Evolutionary conservation across 495 filamentous ascomycete species (phyloP), one percentile per base, ranked within the genome.

Genomic region (Ramalina peruviana): DNA sequence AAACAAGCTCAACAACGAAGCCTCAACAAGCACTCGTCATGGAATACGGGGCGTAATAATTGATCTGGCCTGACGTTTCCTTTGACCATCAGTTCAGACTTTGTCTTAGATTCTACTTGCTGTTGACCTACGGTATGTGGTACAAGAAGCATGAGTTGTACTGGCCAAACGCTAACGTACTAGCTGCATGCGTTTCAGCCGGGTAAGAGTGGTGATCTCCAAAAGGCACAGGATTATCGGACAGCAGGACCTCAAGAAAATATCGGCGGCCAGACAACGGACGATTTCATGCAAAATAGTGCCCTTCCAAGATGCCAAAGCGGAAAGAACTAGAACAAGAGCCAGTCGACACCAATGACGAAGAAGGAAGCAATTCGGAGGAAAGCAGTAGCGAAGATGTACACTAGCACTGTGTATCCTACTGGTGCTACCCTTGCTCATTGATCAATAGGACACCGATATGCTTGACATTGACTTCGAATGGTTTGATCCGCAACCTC

Each of bases 381-480:
- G 58, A 60, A 49, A 60, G 58, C 30, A 56, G 58, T 40, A 59
- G 56, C 43, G 61, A 63, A 37, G 61, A 63, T 47, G 61, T 61
- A 41, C 41, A 26, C 9, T 40, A 12, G 17, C 17, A 6, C 25
- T 23, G 39, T 45, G 3, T 13, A 13, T 42, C 13, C 53, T 41
- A 58, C 46, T 50, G 9, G 36, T 38, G 17, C 36, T 45, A 13
- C 21, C 5, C 11, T 6, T 21, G 16, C 50, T 57, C 17, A 62
- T 37, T 37, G 17, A n/a, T 17, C 7, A 40, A n/a, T 33, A 93
- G 86, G 85, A 94, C 44, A 79, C 83, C 56, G 82, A 93, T 65
- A 84, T 92, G 64, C 78, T 99, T 52, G 85, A 95, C 64, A 88
- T 96, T 21, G 90, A 96, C 43, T 99, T 99, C 65, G 93, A 97